Evolutionary conservation across 2,329 filamentous ascomycete genomes (phyloP).

Genomic region (Colletotrichum filicis): DNA sequence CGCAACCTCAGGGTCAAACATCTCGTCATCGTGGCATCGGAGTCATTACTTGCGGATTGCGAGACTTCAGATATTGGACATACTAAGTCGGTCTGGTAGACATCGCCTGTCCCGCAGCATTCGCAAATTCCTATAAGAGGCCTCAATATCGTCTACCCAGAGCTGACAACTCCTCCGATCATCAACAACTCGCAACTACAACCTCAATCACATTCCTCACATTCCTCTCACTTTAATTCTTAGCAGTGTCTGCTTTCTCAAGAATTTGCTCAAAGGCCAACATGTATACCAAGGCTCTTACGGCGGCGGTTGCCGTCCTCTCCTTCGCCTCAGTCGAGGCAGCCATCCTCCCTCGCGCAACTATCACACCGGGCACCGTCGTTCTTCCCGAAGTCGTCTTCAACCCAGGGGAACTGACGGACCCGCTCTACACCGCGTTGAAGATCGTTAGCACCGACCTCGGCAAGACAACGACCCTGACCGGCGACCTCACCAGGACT

Average conservation of each 20-base stretch:
- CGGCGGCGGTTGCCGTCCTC: neutral
- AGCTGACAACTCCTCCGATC: neutral
- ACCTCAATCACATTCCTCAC: neutral
- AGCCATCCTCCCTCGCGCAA: constrained; percentile 3
- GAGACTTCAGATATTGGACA: neutral
- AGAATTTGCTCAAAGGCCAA: neutral
- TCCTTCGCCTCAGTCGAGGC: neutral
- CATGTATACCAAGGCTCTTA: neutral
- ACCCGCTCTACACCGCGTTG: neutral
- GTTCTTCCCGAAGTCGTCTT: constrained; percentile 13
- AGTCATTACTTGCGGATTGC: neutral
- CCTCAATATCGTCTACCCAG: neutral
- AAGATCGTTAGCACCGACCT: neutral
- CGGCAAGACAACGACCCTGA: neutral
- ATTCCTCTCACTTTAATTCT: too few species aligned
- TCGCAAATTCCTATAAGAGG: neutral
- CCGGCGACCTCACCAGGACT: neutral
- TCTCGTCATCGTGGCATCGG: neutral
- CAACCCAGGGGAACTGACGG: neutral
- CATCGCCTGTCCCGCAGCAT: neutral
- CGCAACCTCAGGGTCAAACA: neutral
- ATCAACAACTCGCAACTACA: neutral
- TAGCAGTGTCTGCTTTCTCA: neutral
- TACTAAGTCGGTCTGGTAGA: neutral
- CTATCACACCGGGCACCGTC: neutral